These are phyloP conservation scores for Globisporangium irregulare DNA, from an alignment of 352 stramenopile genomes.

Conservation along the genomic window DNA sequence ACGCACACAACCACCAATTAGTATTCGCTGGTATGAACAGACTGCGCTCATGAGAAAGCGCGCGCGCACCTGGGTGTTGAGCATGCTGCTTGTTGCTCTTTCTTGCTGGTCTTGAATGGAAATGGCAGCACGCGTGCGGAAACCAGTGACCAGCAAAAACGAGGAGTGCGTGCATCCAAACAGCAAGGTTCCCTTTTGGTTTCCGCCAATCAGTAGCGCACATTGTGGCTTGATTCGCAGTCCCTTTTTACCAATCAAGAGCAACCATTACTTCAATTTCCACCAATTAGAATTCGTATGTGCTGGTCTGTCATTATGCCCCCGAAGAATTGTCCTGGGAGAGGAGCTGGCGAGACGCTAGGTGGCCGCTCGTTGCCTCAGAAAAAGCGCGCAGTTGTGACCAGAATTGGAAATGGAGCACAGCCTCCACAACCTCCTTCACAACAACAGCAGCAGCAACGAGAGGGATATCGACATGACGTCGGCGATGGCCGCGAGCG, in stretches of 20 bases:
- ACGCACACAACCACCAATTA: not conserved
- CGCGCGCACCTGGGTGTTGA: not conserved
- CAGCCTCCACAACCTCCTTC: not conserved
- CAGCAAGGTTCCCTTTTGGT: not conserved
- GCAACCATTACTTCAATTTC: not conserved
- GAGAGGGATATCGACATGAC: conserved; percentile 1
- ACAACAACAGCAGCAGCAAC: not conserved
- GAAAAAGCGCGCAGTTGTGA: not conserved
- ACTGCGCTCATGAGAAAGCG: not conserved
- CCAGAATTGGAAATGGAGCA: not conserved
- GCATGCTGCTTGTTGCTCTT: not conserved
- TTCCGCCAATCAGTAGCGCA: not conserved
- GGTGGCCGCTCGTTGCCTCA: not conserved
- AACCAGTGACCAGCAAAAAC: conserved; percentile 3
- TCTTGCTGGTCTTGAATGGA: not conserved
- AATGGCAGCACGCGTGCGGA: not conserved
- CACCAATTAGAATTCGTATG: not conserved
- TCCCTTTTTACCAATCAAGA: not conserved
- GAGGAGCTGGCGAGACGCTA: not conserved
- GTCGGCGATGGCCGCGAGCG: conserved; percentile 14
- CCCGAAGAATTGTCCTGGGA: not conserved
- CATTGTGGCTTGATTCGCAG: not conserved
- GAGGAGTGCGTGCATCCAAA: not conserved
- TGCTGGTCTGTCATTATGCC: not conserved
- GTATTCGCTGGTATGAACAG: not conserved